Conservation (phyloP, 1,284 basidiomycete species). For the Crucibulum parvulum region DNA sequence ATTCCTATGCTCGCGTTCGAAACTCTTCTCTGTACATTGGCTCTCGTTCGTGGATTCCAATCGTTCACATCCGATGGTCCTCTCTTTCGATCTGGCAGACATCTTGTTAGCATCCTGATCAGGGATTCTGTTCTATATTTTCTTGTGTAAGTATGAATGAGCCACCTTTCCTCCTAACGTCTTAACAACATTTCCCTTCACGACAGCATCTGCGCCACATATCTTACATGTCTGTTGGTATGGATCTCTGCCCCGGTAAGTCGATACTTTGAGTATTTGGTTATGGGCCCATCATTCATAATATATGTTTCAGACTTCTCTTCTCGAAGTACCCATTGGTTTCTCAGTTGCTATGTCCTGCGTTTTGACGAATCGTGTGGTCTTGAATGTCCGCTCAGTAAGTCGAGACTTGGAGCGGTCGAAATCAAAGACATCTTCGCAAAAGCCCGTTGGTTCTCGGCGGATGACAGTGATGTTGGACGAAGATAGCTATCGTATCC, state of each 20-base stretch:
- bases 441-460: too few species aligned
- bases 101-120: slow-evolving; percentile 55
- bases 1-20: slow-evolving; percentile 63
- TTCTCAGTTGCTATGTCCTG: slow-evolving; percentile 65
- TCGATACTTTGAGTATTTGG: slow-evolving; percentile 1
- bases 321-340: slow-evolving; percentile 59
- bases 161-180: background rate
- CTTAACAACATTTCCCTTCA: slow-evolving; percentile 1
- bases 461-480: too few species aligned
- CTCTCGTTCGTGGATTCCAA: slow-evolving; percentile 53
- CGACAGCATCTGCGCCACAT: slow-evolving; percentile 59
- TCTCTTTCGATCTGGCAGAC: slow-evolving; percentile 47
- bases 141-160: slow-evolving; percentile 47
- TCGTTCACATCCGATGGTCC: slow-evolving; percentile 43
- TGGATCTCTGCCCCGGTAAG: slow-evolving; percentile 56
- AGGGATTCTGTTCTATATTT: slow-evolving; percentile 64
- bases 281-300: background rate
- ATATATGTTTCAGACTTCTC: slow-evolving; percentile 26
- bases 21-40: slow-evolving; percentile 55
- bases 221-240: slow-evolving; percentile 57
- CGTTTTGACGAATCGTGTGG: slow-evolving; percentile 59
- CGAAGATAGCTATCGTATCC: too few species aligned
- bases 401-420: slow-evolving; percentile 36
- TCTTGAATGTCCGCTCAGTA: slow-evolving; percentile 58
- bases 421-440: slow-evolving; percentile 1